A percentile compares a stretch with the other conserved stretches of the same genome.
phyloP scores from a whole-genome alignment of 2,329 filamentous ascomycete genomes.

The Aspergillus amoenus region DNA sequence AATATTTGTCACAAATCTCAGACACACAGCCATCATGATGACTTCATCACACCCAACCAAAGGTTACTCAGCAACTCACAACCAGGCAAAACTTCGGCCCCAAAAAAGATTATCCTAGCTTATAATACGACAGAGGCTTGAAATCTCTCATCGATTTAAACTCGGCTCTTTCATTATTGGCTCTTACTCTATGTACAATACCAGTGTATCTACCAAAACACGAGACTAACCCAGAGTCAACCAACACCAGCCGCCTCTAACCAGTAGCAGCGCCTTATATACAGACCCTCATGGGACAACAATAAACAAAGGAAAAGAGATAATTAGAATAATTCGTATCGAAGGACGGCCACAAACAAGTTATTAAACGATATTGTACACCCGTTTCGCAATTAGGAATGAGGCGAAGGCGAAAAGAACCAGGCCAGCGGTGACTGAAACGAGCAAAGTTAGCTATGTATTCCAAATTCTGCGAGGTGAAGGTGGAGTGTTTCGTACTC shows the following conservation, averaged over 20 bases:
- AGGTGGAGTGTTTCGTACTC: slow-evolving; percentile 34
- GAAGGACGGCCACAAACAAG: neutral
- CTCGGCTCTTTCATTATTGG: neutral
- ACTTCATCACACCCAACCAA: slow-evolving; percentile 19
- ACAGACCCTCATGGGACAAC: slow-evolving; percentile 3
- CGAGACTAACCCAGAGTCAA: neutral
- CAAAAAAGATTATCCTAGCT: no score
- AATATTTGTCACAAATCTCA: slow-evolving; percentile 8
- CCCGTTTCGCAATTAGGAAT: slow-evolving; percentile 77
- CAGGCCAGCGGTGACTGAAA: slow-evolving; percentile 66
- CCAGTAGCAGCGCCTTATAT: neutral
- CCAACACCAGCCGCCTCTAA: neutral
- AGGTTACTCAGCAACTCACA: neutral
- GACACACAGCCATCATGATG: slow-evolving; percentile 15
- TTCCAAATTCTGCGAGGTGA: neutral
- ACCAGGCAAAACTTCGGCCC: no score
- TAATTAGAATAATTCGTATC: neutral
- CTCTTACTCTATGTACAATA: neutral
- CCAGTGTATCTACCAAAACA: slow-evolving; percentile 2
- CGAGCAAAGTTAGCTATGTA: slow-evolving; percentile 2
- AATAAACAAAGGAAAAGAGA: neutral
- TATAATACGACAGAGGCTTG: neutral
- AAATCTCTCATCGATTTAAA: neutral
- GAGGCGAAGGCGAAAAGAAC: slow-evolving; percentile 76
- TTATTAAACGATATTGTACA: slow-evolving; percentile 71